Percentiles rank a stretch among this genome's conserved stretches.
Conservation (phyloP, 257 asterid species). For the Solanum chmielewskii region DNA sequence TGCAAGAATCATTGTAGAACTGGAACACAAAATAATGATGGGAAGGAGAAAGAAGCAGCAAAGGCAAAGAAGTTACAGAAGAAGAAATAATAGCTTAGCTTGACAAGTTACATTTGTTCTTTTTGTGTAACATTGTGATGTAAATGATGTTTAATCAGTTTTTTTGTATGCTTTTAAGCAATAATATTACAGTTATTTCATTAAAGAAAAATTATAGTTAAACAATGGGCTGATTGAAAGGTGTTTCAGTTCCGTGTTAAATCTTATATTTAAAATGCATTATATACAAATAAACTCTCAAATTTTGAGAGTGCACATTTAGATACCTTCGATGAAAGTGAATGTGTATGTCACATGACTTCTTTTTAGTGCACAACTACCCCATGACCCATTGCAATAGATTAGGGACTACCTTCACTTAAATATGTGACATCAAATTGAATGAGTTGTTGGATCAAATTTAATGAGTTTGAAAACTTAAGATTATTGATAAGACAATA, state of each 20-base stretch:
- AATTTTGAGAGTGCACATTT: not conserved
- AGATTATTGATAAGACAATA: no score
- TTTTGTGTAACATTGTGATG: not conserved
- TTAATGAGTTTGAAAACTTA: not conserved
- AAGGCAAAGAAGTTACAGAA: not conserved
- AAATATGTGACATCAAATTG: not conserved
- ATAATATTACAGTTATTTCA: not conserved
- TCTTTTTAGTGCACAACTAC: not conserved
- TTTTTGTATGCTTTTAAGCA: not conserved
- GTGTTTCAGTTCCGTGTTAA: no score
- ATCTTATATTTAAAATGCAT: no score
- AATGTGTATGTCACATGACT: not conserved
- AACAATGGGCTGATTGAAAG: not conserved
- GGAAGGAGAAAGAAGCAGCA: not conserved
- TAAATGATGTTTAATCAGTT: not conserved
- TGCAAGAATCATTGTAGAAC: not conserved
- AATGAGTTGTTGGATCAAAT: no score
- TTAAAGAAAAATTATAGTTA: not conserved
- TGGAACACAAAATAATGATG: not conserved
- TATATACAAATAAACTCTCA: no score
- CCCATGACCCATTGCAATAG: not conserved
- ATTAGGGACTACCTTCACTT: not conserved
- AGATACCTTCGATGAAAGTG: not conserved
- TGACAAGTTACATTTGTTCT: not conserved
- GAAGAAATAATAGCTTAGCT: not conserved